Percentiles rank a stretch among this genome's conserved stretches.
These are phyloP conservation scores for Hyaloscypha variabilis DNA, from an alignment of 495 filamentous ascomycete genomes.

Conservation along the genomic window DNA sequence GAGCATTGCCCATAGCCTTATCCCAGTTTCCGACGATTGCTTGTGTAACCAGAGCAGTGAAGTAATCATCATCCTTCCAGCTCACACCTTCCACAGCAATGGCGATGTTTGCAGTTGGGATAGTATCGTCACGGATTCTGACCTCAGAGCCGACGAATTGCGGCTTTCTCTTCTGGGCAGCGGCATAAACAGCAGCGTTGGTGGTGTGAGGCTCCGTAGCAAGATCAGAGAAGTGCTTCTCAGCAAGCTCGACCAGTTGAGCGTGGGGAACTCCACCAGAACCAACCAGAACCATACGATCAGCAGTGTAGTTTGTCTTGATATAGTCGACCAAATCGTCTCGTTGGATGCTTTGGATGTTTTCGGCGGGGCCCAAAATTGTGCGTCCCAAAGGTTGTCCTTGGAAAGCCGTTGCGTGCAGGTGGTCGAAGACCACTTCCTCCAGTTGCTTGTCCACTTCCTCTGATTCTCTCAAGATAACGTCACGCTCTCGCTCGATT, in stretches of 20 bases:
- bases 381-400: slow-evolving; percentile 94
- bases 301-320: slow-evolving; percentile 98
- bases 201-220: slow-evolving; percentile 68
- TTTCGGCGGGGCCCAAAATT: slow-evolving; percentile 96
- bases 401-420: slow-evolving; percentile 98
- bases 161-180: slow-evolving; percentile 80
- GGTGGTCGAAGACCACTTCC: slow-evolving; percentile 99
- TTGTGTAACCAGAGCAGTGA: slow-evolving; percentile 95
- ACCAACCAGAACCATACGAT: slow-evolving; percentile 98
- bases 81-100: slow-evolving; percentile 99
- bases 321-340: slow-evolving; percentile 93
- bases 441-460: slow-evolving; percentile 99
- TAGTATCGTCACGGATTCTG: slow-evolving; percentile 91
- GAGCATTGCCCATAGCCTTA: slow-evolving; percentile 94
- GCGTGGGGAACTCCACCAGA: slow-evolving; percentile 93
- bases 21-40: slow-evolving; percentile 99
- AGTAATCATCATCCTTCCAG: slow-evolving; percentile 99
- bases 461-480: slow-evolving; percentile 98
- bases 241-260: slow-evolving; percentile 91
- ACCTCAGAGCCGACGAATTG: slow-evolving; percentile 97
- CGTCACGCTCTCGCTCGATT: slow-evolving; percentile 96
- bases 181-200: slow-evolving; percentile 62
- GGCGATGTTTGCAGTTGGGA: slow-evolving; percentile 95
- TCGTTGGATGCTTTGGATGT: slow-evolving; percentile 93
- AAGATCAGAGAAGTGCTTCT: slow-evolving; percentile 89